Conservation (phyloP, 345 rosid species). For the Aurinia saxatilis region DNA sequence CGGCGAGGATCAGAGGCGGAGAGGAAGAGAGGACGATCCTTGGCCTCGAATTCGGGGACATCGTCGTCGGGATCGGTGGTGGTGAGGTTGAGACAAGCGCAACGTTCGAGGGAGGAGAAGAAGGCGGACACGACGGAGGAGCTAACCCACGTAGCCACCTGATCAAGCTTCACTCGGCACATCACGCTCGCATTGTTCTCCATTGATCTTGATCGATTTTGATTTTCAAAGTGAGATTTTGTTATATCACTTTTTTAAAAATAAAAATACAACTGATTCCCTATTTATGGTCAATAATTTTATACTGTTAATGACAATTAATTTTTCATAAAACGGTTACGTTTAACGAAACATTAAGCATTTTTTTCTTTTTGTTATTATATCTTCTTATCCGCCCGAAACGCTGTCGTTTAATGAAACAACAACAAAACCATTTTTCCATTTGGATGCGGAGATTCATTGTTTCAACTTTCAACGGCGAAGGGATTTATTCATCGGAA, state of each 20-base stretch:
- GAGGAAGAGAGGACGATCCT: constrained; percentile 40
- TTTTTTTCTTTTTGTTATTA: too few relatives aligned
- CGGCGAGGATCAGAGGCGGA: constrained; percentile 15
- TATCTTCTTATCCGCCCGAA: too few relatives aligned
- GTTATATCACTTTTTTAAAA: too few relatives aligned
- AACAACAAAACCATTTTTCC: too few relatives aligned
- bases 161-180: constrained; percentile 35
- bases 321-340: too few relatives aligned
- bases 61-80: constrained; percentile 56
- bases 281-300: not conserved
- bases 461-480: not conserved
- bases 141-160: constrained; percentile 53
- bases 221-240: too few relatives aligned
- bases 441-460: constrained; percentile 15
- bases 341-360: too few relatives aligned
- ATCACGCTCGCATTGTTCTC: constrained; percentile 24
- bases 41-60: constrained; percentile 27
- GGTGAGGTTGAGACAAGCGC: constrained; percentile 63
- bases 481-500: not conserved
- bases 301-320: too few relatives aligned
- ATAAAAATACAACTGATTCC: not conserved
- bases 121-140: constrained; percentile 61
- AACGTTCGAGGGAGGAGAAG: constrained; percentile 72
- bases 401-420: too few relatives aligned
- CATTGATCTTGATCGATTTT: too few relatives aligned